Evolutionary conservation across 2,329 filamentous ascomycete species (phyloP).

Genomic region (Stemphylium lycopersici): DNA sequence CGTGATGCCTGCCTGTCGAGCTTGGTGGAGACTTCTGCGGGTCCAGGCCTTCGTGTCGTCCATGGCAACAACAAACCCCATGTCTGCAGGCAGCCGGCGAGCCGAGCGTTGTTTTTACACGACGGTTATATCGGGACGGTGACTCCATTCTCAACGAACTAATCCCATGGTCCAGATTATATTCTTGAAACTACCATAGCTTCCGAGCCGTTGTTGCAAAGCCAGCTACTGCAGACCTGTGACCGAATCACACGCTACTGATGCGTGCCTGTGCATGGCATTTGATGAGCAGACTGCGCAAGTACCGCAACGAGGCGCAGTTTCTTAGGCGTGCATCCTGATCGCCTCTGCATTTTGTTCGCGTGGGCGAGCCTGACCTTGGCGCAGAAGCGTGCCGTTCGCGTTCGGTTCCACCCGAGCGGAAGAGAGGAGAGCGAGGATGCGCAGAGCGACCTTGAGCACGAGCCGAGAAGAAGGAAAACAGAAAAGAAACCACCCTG

Average conservation of each 20-base stretch:
- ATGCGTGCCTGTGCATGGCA: constrained; percentile 11
- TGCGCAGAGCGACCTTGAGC: not conserved
- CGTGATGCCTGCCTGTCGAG: constrained; percentile 1
- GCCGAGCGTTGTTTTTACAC: constrained; percentile 10
- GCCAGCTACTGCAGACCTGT: constrained; percentile 14
- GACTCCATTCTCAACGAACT: not conserved
- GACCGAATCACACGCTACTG: constrained; percentile 22
- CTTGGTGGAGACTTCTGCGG: not conserved
- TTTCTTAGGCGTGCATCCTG: constrained; percentile 1
- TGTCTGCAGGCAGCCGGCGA: not conserved
- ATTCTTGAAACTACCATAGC: constrained; percentile 15
- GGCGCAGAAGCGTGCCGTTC: constrained; percentile 1
- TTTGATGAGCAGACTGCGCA: constrained; percentile 1
- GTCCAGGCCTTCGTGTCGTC: constrained; percentile 4
- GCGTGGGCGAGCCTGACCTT: constrained; percentile 4
- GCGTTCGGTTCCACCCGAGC: constrained; percentile 12
- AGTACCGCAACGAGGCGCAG: not conserved
- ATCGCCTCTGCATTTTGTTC: constrained; percentile 18
- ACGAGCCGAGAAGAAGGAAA: not conserved
- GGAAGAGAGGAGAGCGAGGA: not conserved
- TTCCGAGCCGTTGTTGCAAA: constrained; percentile 19
- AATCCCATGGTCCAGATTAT: not conserved
- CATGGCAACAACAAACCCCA: constrained; percentile 1
- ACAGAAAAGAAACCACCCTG: not conserved
- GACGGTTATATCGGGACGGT: not conserved